Evolutionary conservation across 192 early-diverging fungal genomes (phyloP).

Genomic region (Lunasporangiospora selenospora): DNA sequence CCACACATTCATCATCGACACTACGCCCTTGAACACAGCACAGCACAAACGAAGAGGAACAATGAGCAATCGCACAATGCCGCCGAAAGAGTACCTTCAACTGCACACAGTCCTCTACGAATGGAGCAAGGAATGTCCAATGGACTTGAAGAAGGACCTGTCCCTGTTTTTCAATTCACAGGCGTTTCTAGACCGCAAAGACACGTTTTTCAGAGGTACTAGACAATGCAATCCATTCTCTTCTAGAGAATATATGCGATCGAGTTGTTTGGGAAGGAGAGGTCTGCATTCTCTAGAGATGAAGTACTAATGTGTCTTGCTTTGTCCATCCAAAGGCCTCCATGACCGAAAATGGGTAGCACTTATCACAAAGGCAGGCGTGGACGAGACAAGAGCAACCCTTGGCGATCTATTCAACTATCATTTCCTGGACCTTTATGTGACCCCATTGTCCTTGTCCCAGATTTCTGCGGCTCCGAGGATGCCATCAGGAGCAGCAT

Average conservation of each 20-base stretch:
- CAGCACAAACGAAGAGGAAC: no score
- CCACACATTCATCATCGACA: no score
- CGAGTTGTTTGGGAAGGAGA: no score
- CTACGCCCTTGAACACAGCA: no score
- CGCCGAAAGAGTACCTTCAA: conserved; percentile 17
- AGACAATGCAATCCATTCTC: no score
- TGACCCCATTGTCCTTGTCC: conserved; percentile 14
- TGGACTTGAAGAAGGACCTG: conserved; percentile 19
- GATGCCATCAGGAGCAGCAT: conserved; percentile 9
- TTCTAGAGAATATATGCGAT: no score
- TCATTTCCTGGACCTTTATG: conserved; percentile 17
- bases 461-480: conserved; percentile 16
- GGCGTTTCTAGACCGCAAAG: conserved; percentile 24
- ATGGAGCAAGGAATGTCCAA: conserved; percentile 30
- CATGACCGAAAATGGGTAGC: conserved; percentile 30
- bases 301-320: no score
- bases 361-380: conserved; percentile 11
- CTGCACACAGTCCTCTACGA: conserved; percentile 24
- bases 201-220: conserved; percentile 34
- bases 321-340: conserved; percentile 13
- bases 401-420: conserved; percentile 1
- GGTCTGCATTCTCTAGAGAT: no score
- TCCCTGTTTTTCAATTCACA: conserved; percentile 4
- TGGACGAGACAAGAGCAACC: conserved; percentile 13
- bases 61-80: no score